These are phyloP conservation scores for Phytophthora multivora DNA, from an alignment of 352 stramenopile genomes.

Conservation along the genomic window DNA sequence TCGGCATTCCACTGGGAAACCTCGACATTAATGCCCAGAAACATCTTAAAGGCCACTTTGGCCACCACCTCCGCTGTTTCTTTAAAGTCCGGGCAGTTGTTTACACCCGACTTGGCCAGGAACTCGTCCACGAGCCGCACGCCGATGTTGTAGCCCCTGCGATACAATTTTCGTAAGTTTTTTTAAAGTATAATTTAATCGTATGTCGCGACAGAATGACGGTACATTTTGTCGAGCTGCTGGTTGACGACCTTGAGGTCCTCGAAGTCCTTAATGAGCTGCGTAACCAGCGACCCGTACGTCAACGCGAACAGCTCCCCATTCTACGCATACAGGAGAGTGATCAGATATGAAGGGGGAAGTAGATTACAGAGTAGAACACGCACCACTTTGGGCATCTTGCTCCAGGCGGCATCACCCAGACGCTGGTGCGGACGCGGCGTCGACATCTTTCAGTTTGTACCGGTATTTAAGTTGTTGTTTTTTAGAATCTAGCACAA, in stretches of 20 bases:
- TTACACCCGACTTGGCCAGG: constrained; percentile 93
- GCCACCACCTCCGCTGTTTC: constrained; percentile 96
- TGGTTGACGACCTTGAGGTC: constrained; percentile 95
- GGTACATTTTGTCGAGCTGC: constrained; percentile 95
- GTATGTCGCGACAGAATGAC: background rate
- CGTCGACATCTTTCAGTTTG: constrained; percentile 46
- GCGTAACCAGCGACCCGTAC: constrained; percentile 95
- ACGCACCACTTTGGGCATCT: constrained; percentile 93
- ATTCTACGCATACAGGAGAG: constrained; percentile 52
- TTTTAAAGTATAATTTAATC: constrained; percentile 1
- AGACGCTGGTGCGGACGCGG: constrained; percentile 63
- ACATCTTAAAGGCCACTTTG: constrained; percentile 98
- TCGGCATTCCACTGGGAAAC: constrained; percentile 91
- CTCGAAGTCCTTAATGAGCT: constrained; percentile 97
- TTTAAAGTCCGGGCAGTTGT: constrained; percentile 86
- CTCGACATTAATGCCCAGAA: constrained; percentile 95
- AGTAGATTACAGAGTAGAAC: background rate
- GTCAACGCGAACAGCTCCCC: constrained; percentile 98
- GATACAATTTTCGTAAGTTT: background rate
- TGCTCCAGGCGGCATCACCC: constrained; percentile 90
- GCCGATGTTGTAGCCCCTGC: constrained; percentile 96
- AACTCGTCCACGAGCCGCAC: constrained; percentile 98
- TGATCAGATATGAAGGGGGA: background rate
- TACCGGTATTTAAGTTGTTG: too few species aligned
- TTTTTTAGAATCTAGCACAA: too few species aligned